A percentile compares a stretch with the other conserved stretches of the same genome.
phyloP scores from a whole-genome alignment of 129 eudicot genomes.

The Daucus carota region DNA sequence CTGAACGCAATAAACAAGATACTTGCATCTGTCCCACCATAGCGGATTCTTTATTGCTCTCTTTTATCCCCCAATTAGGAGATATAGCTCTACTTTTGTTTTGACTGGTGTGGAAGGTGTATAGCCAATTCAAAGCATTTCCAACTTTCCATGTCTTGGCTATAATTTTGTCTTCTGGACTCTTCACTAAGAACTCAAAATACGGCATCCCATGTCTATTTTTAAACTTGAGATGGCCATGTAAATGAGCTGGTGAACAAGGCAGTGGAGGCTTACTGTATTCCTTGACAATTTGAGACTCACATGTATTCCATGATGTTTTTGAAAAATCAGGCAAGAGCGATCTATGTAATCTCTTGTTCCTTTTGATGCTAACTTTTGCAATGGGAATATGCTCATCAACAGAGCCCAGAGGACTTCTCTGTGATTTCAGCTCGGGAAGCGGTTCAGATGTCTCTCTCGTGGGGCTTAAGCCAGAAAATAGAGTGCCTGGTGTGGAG shows the following conservation, averaged over 20 bases:
- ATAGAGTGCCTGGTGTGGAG: conserved; percentile 41
- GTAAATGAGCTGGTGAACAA: conserved; percentile 57
- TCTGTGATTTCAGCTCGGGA: conserved; percentile 55
- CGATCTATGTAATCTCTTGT: conserved; percentile 26
- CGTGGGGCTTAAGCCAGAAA: conserved; percentile 44
- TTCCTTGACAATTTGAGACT: conserved; percentile 21
- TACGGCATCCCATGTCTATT: conserved; percentile 49
- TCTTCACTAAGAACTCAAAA: conserved; percentile 58
- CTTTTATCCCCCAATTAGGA: conserved; percentile 50
- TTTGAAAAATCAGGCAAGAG: conserved; percentile 36
- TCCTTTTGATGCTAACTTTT: conserved; percentile 12
- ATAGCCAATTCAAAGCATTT: conserved; percentile 59
- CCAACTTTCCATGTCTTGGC: conserved; percentile 68
- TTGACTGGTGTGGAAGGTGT: conserved; percentile 58
- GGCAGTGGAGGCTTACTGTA: conserved; percentile 13
- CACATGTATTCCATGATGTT: neutral
- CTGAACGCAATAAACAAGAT: conserved; percentile 64
- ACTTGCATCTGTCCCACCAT: conserved; percentile 78
- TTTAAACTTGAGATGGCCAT: conserved; percentile 54
- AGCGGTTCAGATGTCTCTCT: conserved; percentile 63
- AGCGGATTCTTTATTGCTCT: conserved; percentile 41
- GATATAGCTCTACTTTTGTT: conserved; percentile 45
- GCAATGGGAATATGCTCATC: conserved; percentile 10
- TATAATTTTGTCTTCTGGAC: conserved; percentile 45
- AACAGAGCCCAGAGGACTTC: conserved; percentile 33